Evolutionary conservation across 768 basidiomycete genomes (phyloP), one percentile per base, ranked within the genome.

Genomic region (Sporobolomyces roseus): DNA sequence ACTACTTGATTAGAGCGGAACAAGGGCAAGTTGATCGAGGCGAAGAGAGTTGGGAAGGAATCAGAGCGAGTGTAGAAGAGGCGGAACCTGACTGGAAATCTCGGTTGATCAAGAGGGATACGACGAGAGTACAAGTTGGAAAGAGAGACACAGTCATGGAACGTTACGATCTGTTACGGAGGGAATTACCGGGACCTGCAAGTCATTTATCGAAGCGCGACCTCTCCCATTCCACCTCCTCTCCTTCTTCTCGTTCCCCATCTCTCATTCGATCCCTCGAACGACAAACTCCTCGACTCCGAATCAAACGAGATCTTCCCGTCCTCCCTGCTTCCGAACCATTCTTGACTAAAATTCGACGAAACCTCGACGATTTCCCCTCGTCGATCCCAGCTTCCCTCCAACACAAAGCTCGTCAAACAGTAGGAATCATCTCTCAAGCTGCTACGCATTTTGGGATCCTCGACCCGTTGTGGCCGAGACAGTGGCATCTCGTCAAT

Each of bases 401-500:
- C 23, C 54, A 29, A 25, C 46, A 55, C 9, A 25, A 43, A 38
- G 32, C 62, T 32, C 41, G 65, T 14, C 38, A 59, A 3, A 49
- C 54, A 0, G n/a, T 30, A 0, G 38, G n/a, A 16, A 4, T 64
- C 13, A 45, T 66, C 58, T n/a, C 29, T 10, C 50, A 62, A 23
- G 75, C 87, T 43, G 87, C 85, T 13, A 78, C 83, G 43, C 81
- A 83, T 16, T 82, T 94, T 45, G 84, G 82, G 25, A 86, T 99
- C 66, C 74, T 80, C 30, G 94, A 98, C 77, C 94, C 94, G 0
- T 81, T 88, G 67, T 92, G 96, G 77, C 77, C 82, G 21, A 78
- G 84, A 65, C 94, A 98, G 81, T 98, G 96, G 96, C 94, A 97
- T 81, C 82, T 97, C 29, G 84, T 96, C 68, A 98, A 99, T 79